These are phyloP conservation scores for Cladosporium sp. DNA, from an alignment of 2,329 filamentous ascomycete genomes.

Conservation along the genomic window DNA sequence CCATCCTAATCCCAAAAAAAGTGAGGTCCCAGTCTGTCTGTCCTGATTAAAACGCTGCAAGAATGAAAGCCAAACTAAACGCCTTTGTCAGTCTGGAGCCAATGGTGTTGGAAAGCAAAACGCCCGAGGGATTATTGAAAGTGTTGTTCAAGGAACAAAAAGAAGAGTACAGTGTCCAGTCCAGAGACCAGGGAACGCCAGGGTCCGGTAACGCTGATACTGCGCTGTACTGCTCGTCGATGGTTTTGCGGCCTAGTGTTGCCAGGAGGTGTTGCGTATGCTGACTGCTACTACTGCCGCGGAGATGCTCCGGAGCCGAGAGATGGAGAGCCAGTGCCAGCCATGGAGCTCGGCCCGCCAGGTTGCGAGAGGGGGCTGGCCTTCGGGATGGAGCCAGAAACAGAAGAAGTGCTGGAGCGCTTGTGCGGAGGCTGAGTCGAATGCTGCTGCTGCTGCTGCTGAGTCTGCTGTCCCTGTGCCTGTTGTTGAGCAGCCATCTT, in stretches of 20 bases:
- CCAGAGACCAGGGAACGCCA: too few relatives aligned
- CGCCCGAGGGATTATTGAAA: too few relatives aligned
- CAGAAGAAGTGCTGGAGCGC: slow-evolving; percentile 4
- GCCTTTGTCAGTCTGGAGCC: too few relatives aligned
- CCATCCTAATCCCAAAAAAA: neutral
- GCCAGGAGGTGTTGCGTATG: too few relatives aligned
- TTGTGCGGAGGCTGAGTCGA: neutral
- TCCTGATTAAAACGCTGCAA: too few relatives aligned
- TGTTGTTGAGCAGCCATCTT: slow-evolving; percentile 31
- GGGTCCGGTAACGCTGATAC: too few relatives aligned
- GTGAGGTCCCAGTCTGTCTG: neutral
- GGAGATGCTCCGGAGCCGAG: neutral
- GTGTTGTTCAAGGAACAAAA: too few relatives aligned
- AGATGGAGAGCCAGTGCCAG: neutral
- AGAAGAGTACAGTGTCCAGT: too few relatives aligned
- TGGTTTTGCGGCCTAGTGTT: too few relatives aligned
- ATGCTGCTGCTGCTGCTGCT: neutral
- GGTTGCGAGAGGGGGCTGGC: slow-evolving; percentile 5
- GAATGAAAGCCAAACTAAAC: too few relatives aligned
- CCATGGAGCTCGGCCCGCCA: neutral
- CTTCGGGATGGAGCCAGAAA: slow-evolving; percentile 7
- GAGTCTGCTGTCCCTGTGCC: neutral
- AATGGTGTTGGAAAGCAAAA: too few relatives aligned
- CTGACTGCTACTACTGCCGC: neutral
- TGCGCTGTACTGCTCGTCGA: too few relatives aligned